Evolutionary conservation across 2,329 filamentous ascomycete genomes (phyloP), one percentile per base, ranked within the genome.

Genomic region (Colletotrichum horii): DNA sequence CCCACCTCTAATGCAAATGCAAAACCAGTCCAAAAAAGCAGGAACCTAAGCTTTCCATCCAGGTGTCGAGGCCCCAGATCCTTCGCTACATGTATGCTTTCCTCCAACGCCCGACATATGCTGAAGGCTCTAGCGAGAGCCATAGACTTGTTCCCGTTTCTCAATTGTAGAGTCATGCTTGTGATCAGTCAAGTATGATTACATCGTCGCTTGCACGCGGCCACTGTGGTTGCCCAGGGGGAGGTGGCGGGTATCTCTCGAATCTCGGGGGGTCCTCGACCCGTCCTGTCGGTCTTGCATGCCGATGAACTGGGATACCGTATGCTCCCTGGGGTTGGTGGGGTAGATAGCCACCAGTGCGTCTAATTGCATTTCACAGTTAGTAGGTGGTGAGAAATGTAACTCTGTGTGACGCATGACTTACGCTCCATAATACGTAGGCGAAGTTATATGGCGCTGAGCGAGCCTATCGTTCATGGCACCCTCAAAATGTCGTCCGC

Each of bases 141-240:
- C 11, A 52, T 52, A 52, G 43, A 14, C n/a, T 22, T 52, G 43
- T n/a, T 52, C 43, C 43, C 43, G 43, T 52, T 52, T 52, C 43
- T 52, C 43, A 52, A 11, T 22, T 52, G 43, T 32, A 60, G 26
- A 60, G 26, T 34, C 15, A 22, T 36, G 34, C 16, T 48, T 7
- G 34, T 15, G 26, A 28, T 82, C 69, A 83, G 56, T 83, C 82
- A 52, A 83, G 80, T 52, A 83, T 81, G 76, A 83, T 82, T 52
- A 83, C 78, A 48, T 83, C 77, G 34, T 81, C 82, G 14, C 77
- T 78, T 65, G 76, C 78, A 30, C 77, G 78, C 16, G 78, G 76
- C 66, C 79, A 79, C 60, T 78, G 76, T 14, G 76, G 76, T 65
- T 74, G 77, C 43, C 68, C n/a, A 55, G 72, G 70, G 5, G 74